Percentiles rank a stretch among this genome's conserved stretches.
phyloP scores from a whole-genome alignment of 2,329 filamentous ascomycete species.

The Sporothrix dimorphospora region DNA sequence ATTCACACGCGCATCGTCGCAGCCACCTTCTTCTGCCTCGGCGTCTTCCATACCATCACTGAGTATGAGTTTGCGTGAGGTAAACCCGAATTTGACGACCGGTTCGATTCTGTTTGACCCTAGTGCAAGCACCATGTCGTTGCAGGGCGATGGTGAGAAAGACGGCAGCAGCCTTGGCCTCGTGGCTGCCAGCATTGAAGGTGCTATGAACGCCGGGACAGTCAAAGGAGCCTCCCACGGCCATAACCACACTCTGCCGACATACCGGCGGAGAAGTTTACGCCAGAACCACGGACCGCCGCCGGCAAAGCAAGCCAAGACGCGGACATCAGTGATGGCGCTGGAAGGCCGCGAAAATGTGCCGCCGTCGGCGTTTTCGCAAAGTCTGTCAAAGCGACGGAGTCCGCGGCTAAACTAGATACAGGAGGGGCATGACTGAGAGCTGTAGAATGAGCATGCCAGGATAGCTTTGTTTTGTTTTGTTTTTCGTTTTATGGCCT shows the following conservation, averaged over 20 bases:
- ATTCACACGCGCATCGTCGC: slow-evolving; percentile 18
- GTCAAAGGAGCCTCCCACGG: slow-evolving; percentile 27
- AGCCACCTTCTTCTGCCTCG: slow-evolving; percentile 27
- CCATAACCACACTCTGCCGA: slow-evolving; percentile 49
- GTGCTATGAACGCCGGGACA: background rate
- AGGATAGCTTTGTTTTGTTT: background rate
- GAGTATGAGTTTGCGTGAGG: slow-evolving; percentile 56
- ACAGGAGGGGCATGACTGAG: background rate
- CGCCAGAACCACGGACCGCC: slow-evolving; percentile 37
- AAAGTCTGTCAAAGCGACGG: slow-evolving; percentile 56
- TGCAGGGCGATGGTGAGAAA: slow-evolving; percentile 22
- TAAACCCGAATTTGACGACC: slow-evolving; percentile 53
- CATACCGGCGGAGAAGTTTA: slow-evolving; percentile 52
- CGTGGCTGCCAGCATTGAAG: slow-evolving; percentile 14
- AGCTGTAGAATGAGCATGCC: background rate
- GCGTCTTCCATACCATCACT: slow-evolving; percentile 30
- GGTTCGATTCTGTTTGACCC: slow-evolving; percentile 48
- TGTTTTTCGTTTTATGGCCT: background rate
- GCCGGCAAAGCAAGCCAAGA: slow-evolving; percentile 41
- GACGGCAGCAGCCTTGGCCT: background rate
- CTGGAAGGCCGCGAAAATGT: slow-evolving; percentile 58
- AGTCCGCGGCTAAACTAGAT: slow-evolving; percentile 52
- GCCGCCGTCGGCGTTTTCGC: slow-evolving; percentile 49
- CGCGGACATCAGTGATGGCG: slow-evolving; percentile 34
- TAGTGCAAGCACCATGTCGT: slow-evolving; percentile 47